phyloP scores from a whole-genome alignment of 129 eudicot species.

The Lonicera japonica region DNA sequence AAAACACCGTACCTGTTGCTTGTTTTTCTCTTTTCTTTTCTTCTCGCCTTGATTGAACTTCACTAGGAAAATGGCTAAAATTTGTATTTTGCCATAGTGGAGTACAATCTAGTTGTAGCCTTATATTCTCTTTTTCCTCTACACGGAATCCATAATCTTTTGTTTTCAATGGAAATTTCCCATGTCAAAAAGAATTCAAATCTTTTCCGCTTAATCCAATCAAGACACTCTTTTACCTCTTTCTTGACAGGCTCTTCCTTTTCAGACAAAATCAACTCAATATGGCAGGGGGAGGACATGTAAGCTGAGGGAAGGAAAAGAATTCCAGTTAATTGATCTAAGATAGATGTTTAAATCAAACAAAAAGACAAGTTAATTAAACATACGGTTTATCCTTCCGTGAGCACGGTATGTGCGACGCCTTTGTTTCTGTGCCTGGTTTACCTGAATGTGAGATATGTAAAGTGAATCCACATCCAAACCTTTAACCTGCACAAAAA shows the following conservation, averaged over 20 bases:
- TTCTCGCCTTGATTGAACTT: too few relatives aligned
- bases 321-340: background rate
- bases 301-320: conserved; percentile 28
- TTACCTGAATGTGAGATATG: conserved; percentile 65
- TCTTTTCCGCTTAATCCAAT: too few relatives aligned
- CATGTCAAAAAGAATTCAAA: too few relatives aligned
- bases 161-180: too few relatives aligned
- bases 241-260: conserved; percentile 59
- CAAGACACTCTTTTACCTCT: conserved; percentile 31
- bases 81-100: too few relatives aligned
- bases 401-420: conserved; percentile 63
- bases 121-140: too few relatives aligned
- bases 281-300: conserved; percentile 63
- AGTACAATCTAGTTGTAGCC: too few relatives aligned
- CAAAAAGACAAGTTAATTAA: background rate
- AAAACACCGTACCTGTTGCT: background rate
- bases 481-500: conserved; percentile 43
- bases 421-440: conserved; percentile 69
- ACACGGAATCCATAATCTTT: too few relatives aligned
- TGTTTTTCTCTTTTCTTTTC: too few relatives aligned
- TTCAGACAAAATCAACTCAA: conserved; percentile 56
- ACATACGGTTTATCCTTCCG: conserved; percentile 64
- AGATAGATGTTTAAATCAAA: background rate
- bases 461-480: conserved; percentile 58
- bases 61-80: too few relatives aligned